Evolutionary conservation across 352 stramenopile species (phyloP).

Genomic region (Stephanocyclus meneghinianus): DNA sequence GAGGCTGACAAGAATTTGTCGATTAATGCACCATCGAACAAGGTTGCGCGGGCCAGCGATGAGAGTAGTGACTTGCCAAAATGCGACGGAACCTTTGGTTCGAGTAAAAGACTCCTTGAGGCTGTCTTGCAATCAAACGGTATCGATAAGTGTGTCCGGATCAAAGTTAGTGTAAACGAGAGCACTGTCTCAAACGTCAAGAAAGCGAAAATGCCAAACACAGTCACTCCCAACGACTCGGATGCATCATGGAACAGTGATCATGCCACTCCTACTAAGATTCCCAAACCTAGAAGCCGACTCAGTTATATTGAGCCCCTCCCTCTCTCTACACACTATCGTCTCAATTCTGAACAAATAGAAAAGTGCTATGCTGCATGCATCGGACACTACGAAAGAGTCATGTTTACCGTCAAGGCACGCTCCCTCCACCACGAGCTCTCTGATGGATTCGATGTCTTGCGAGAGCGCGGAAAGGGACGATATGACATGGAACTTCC

Average conservation of each 20-base stretch:
- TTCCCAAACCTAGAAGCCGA: not conserved
- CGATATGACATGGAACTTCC: conserved; percentile 81
- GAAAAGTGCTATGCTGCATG: conserved; percentile 62
- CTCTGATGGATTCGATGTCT: conserved; percentile 80
- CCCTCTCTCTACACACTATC: conserved; percentile 48
- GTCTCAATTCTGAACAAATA: conserved; percentile 68
- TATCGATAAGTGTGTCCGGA: not conserved
- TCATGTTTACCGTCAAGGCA: conserved; percentile 79
- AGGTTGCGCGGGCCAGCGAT: no score
- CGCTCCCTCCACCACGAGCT: conserved; percentile 74
- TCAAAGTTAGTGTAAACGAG: not conserved
- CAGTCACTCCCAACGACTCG: conserved; percentile 23
- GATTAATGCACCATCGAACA: not conserved
- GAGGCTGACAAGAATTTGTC: not conserved
- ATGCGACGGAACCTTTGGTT: no score
- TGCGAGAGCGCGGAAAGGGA: conserved; percentile 74
- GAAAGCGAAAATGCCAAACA: not conserved
- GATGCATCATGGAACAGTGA: conserved; percentile 11
- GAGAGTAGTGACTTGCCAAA: no score
- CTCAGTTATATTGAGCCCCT: conserved; percentile 12
- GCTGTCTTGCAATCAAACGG: not conserved
- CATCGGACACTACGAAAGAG: conserved; percentile 78
- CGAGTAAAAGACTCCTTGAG: not conserved
- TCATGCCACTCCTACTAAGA: not conserved
- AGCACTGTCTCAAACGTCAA: not conserved